phyloP scores from a whole-genome alignment of 768 basidiomycete genomes.

The Boletus sp. region DNA sequence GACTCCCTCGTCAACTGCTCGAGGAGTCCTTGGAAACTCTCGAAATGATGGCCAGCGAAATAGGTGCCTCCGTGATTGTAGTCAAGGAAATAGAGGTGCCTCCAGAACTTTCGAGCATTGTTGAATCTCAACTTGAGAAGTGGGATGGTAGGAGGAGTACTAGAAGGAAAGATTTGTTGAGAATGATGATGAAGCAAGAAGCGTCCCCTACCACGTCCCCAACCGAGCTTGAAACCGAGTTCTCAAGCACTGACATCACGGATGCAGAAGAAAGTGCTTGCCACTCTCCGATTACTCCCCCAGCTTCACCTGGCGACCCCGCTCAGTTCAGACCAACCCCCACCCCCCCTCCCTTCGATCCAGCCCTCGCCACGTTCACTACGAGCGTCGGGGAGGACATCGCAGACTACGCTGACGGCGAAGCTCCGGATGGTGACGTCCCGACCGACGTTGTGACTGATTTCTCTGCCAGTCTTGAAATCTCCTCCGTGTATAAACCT shows the following conservation, averaged over 20 bases:
- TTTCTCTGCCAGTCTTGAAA: conserved; percentile 57
- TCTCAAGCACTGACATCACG: conserved; percentile 35
- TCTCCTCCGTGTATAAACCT: conserved; percentile 70
- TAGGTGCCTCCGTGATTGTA: conserved; percentile 88
- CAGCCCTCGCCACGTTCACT: conserved; percentile 36
- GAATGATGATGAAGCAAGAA: conserved; percentile 19
- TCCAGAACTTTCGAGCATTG: conserved; percentile 40
- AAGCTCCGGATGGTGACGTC: conserved; percentile 7
- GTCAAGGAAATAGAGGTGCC: conserved; percentile 86
- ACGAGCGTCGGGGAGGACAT: conserved; percentile 46
- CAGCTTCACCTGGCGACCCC: conserved; percentile 1
- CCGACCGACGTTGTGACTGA: conserved; percentile 3
- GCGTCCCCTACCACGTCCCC: conserved; percentile 33
- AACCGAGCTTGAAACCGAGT: conserved; percentile 40
- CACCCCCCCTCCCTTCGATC: conserved; percentile 30
- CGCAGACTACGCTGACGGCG: conserved; percentile 29
- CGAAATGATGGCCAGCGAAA: conserved; percentile 91
- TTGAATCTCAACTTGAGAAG: conserved; percentile 28
- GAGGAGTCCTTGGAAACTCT: conserved; percentile 82
- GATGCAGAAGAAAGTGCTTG: conserved; percentile 35
- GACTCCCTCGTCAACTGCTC: conserved; percentile 69
- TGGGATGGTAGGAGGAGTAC: conserved; percentile 39
- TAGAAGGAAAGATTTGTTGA: conserved; percentile 33
- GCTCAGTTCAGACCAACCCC: background rate
- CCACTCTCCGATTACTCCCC: conserved; percentile 6